Evolutionary conservation across 805 yeast genomes (phyloP).

Genomic region (Myxozyma sirexii): DNA sequence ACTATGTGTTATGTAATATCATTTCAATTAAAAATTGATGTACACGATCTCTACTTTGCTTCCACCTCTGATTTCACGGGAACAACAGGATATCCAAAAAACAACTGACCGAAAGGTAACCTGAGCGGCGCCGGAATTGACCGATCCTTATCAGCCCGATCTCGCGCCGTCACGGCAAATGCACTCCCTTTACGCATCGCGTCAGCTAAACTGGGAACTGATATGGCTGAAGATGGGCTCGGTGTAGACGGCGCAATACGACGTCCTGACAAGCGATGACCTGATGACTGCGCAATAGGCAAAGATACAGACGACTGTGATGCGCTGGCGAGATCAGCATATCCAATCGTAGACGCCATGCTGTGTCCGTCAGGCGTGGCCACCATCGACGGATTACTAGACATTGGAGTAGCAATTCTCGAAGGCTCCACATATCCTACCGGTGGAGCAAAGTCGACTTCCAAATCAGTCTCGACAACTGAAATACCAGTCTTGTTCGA

Average conservation of each 20-base stretch:
- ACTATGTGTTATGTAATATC: neutral
- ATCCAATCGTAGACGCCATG: constrained; percentile 76
- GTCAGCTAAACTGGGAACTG: constrained; percentile 28
- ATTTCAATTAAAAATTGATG: neutral
- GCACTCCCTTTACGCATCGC: constrained; percentile 30
- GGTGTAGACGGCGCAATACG: constrained; percentile 9
- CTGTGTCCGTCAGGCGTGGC: constrained; percentile 33
- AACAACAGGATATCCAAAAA: constrained; percentile 80
- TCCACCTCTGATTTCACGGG: constrained; percentile 16
- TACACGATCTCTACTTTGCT: neutral
- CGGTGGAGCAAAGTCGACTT: constrained; percentile 98
- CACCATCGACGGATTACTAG: constrained; percentile 12
- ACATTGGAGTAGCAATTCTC: constrained; percentile 8
- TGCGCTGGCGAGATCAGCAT: constrained; percentile 58
- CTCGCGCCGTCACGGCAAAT: constrained; percentile 30
- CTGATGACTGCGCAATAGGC: constrained; percentile 4
- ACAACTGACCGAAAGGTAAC: constrained; percentile 82
- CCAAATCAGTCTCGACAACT: constrained; percentile 94
- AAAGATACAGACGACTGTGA: constrained; percentile 36
- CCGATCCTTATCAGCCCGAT: constrained; percentile 14
- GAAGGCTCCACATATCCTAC: constrained; percentile 85
- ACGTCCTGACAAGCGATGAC: constrained; percentile 27
- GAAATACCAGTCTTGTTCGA: constrained; percentile 73
- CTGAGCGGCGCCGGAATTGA: constrained; percentile 62
- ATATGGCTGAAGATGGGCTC: constrained; percentile 7